Conservation (phyloP, 495 filamentous ascomycete species). For the Halenospora varia region DNA sequence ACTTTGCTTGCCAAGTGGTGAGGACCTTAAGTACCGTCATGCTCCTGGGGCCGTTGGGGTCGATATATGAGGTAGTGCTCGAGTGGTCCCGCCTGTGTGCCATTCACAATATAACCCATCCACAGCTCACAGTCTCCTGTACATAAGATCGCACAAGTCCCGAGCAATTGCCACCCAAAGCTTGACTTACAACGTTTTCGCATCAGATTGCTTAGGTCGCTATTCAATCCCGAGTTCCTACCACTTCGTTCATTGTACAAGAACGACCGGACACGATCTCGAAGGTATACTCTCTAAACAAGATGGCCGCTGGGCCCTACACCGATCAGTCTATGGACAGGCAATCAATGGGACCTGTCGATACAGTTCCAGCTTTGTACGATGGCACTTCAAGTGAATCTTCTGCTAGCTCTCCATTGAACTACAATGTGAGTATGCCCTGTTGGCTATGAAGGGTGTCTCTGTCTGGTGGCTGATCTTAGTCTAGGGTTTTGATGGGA, state of each 20-base stretch:
- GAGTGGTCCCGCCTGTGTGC: not conserved
- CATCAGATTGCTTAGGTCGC: not conserved
- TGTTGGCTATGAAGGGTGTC: not conserved
- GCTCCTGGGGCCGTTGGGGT: not conserved
- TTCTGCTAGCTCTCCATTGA: constrained; percentile 24
- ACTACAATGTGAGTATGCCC: constrained; percentile 19
- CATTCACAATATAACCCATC: not conserved
- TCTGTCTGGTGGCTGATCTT: not conserved
- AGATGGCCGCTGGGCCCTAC: not conserved
- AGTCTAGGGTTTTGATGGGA: constrained; percentile 17
- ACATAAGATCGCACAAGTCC: no score
- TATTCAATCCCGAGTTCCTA: no score
- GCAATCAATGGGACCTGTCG: not conserved
- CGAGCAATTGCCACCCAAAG: not conserved
- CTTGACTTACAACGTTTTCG: no score
- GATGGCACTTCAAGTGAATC: constrained; percentile 26
- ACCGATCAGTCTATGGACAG: not conserved
- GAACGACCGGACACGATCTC: no score
- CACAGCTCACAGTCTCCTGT: not conserved
- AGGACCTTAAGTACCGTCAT: not conserved
- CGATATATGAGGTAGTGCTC: not conserved
- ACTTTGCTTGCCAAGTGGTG: not conserved
- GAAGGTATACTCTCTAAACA: no score
- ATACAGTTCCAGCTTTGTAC: constrained; percentile 9
- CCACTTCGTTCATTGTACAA: no score